phyloP scores from a whole-genome alignment of 2,329 filamentous ascomycete genomes.

The Chrysoporthe puriensis region DNA sequence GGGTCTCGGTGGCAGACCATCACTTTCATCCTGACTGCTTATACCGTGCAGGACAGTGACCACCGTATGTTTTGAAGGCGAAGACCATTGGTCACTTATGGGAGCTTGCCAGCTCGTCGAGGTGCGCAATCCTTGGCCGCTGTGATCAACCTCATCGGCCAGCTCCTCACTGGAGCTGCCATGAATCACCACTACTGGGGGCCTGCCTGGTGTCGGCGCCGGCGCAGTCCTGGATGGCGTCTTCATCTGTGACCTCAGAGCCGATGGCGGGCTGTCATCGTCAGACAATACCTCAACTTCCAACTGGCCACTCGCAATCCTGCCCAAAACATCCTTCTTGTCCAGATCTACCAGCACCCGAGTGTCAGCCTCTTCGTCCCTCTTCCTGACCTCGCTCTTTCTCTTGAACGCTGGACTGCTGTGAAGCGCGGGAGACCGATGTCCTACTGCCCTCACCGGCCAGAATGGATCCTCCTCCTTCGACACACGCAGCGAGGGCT shows the following conservation, averaged over 20 bases:
- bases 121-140: not conserved
- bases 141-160: not conserved
- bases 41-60: not conserved
- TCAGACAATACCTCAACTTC: not conserved
- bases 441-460: not conserved
- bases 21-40: constrained; percentile 3
- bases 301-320: not conserved
- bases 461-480: not conserved
- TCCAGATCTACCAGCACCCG: not conserved
- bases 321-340: not conserved
- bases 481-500: constrained; percentile 18
- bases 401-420: too few relatives aligned
- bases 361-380: not conserved
- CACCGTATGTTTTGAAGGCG: constrained; percentile 4
- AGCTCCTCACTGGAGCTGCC: not conserved
- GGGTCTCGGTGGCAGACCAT: not conserved
- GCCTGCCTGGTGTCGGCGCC: not conserved
- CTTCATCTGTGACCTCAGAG: not conserved
- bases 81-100: not conserved
- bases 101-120: not conserved
- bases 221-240: not conserved
- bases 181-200: constrained; percentile 3
- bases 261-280: not conserved
- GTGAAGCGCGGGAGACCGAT: not conserved
- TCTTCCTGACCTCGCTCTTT: too few relatives aligned